A percentile compares a stretch with the other conserved stretches of the same genome.
Conservation (phyloP, 2,329 filamentous ascomycete species). For the Diaporthe sp. region DNA sequence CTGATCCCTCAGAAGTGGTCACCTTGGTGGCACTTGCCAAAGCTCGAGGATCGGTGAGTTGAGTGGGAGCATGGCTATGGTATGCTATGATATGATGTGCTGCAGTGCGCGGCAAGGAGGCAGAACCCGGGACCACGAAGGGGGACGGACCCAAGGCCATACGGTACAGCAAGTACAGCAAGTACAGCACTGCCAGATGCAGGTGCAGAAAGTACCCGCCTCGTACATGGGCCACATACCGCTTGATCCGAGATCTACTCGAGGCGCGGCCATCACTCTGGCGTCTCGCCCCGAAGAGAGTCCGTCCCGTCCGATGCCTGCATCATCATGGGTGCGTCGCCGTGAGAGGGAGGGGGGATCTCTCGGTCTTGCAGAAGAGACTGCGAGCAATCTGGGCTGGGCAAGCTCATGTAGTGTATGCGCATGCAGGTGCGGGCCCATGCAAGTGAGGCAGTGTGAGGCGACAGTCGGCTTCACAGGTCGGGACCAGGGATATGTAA, state of each 20-base stretch:
- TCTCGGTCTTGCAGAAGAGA: not conserved
- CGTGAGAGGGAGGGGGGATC: not conserved
- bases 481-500: not conserved
- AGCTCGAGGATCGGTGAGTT: constrained; percentile 1
- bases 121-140: not conserved
- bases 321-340: not conserved
- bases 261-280: not conserved
- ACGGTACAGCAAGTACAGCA: not conserved
- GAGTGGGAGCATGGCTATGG: not conserved
- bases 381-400: constrained; percentile 6
- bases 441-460: constrained; percentile 10
- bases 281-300: not conserved
- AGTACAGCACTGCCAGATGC: too few species aligned
- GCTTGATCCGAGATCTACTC: constrained; percentile 4
- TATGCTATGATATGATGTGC: constrained; percentile 12
- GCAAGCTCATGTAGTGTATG: not conserved
- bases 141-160: not conserved
- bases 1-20: not conserved
- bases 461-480: constrained; percentile 6
- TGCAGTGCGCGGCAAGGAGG: constrained; percentile 5
- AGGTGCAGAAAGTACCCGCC: not conserved
- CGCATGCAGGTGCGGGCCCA: constrained; percentile 9
- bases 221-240: constrained; percentile 7
- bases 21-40: not conserved
- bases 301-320: constrained; percentile 21